Percentiles rank a stretch among this genome's conserved stretches.
phyloP scores from a whole-genome alignment of 768 basidiomycete genomes.

The Bullera alba region DNA sequence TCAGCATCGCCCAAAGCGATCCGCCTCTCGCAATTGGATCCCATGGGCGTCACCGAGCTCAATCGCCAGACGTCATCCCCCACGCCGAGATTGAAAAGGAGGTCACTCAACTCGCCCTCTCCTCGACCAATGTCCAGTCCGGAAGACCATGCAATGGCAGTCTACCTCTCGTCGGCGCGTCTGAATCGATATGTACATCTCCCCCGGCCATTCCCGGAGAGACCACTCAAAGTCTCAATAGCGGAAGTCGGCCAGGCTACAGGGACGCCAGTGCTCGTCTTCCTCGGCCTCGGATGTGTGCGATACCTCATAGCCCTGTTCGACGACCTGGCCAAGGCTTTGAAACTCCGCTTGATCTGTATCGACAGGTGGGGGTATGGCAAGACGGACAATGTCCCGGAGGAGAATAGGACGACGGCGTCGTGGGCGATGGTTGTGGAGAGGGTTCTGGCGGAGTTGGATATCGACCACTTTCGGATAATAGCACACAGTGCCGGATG shows the following conservation, averaged over 20 bases:
- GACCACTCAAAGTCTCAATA: conserved; percentile 71
- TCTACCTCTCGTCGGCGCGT: conserved; percentile 77
- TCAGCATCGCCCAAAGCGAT: too few species aligned
- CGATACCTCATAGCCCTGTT: conserved; percentile 90
- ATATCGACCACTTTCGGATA: conserved; percentile 71
- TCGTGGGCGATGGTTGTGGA: conserved; percentile 89
- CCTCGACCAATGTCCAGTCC: too few species aligned
- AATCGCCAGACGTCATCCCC: too few species aligned
- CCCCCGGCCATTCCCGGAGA: conserved; percentile 71
- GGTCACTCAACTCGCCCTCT: too few species aligned
- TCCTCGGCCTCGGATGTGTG: conserved; percentile 88
- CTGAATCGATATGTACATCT: conserved; percentile 75
- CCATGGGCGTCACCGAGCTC: too few species aligned
- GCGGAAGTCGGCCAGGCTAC: conserved; percentile 80
- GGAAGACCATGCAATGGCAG: conserved; percentile 61
- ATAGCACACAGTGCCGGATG: conserved; percentile 95
- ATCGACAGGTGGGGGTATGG: conserved; percentile 95
- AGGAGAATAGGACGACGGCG: conserved; percentile 65
- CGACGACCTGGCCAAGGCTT: conserved; percentile 87
- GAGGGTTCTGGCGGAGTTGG: conserved; percentile 75
- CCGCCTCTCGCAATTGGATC: too few species aligned
- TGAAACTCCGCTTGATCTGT: conserved; percentile 81
- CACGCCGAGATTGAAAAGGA: too few species aligned
- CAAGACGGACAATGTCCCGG: conserved; percentile 60
- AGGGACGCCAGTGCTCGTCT: conserved; percentile 85